Conservation (phyloP, 2,329 filamentous ascomycete genomes). For the Periconia macrospinosa region DNA sequence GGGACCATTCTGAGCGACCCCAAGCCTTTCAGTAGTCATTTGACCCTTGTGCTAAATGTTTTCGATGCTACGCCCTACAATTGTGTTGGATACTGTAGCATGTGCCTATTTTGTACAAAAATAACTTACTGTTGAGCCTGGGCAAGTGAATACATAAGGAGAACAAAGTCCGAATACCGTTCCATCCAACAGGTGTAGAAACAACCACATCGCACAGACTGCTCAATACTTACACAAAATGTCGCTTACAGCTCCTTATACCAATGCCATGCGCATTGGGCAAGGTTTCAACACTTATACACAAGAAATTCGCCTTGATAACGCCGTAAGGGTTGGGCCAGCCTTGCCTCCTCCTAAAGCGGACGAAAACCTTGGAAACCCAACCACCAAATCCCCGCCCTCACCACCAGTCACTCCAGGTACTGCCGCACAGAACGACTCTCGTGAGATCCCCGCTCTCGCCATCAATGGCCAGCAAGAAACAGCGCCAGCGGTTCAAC, state of each 20-base stretch:
- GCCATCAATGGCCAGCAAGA: constrained; percentile 17
- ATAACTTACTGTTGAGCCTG: neutral
- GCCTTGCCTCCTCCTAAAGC: neutral
- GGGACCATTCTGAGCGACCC: neutral
- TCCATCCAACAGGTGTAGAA: neutral
- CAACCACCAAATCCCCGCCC: constrained; percentile 1
- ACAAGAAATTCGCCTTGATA: constrained; percentile 44
- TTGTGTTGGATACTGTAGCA: neutral
- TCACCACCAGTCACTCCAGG: constrained; percentile 20
- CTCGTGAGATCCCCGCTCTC: constrained; percentile 11
- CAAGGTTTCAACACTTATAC: constrained; percentile 47
- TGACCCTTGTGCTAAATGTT: neutral
- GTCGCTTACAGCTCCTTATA: constrained; percentile 41
- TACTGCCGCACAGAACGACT: neutral
- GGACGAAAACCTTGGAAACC: constrained; percentile 1
- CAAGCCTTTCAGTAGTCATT: neutral
- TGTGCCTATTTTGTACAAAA: neutral
- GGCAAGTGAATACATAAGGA: neutral
- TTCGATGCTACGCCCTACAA: neutral
- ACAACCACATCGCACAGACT: too few species aligned
- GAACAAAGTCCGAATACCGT: neutral
- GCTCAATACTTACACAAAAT: constrained; percentile 11
- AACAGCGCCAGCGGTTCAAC: neutral
- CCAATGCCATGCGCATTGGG: constrained; percentile 41
- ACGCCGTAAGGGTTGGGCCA: constrained; percentile 35